These are phyloP conservation scores for Nicotiana benthamiana DNA, from an alignment of 257 asterid genomes.

Conservation along the genomic window DNA sequence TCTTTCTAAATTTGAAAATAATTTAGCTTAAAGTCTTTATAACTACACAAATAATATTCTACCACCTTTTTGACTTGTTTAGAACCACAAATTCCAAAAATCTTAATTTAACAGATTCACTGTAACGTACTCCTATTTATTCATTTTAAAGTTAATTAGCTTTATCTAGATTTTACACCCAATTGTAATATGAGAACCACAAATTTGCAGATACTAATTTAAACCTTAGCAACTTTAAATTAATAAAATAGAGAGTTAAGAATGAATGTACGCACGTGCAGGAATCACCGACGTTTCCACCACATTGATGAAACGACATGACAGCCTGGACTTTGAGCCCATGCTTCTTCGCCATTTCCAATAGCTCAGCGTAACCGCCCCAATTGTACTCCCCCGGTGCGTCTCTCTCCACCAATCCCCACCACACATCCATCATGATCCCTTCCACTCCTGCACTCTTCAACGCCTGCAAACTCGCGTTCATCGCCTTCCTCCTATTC, in stretches of 20 bases:
- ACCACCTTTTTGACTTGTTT: too few relatives aligned
- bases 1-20: too few relatives aligned
- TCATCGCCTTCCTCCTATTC: constrained; percentile 92
- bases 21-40: too few relatives aligned
- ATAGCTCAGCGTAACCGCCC: constrained; percentile 79
- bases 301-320: constrained; percentile 97
- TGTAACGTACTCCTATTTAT: background rate
- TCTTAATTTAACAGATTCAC: too few relatives aligned
- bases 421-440: constrained; percentile 99
- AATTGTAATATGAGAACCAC: background rate
- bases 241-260: background rate
- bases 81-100: too few relatives aligned
- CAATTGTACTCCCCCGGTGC: constrained; percentile 71
- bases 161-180: background rate
- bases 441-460: constrained; percentile 96
- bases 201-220: background rate
- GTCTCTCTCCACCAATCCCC: constrained; percentile 91
- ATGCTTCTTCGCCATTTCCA: constrained; percentile 89
- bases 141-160: background rate
- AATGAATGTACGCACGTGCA: constrained; percentile 55
- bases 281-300: constrained; percentile 96
- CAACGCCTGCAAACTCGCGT: constrained; percentile 89
- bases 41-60: too few relatives aligned
- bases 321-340: constrained; percentile 96
- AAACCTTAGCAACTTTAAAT: background rate